These are phyloP conservation scores for Barnettozyma vustinii DNA, from an alignment of 805 yeast species.

Conservation along the genomic window DNA sequence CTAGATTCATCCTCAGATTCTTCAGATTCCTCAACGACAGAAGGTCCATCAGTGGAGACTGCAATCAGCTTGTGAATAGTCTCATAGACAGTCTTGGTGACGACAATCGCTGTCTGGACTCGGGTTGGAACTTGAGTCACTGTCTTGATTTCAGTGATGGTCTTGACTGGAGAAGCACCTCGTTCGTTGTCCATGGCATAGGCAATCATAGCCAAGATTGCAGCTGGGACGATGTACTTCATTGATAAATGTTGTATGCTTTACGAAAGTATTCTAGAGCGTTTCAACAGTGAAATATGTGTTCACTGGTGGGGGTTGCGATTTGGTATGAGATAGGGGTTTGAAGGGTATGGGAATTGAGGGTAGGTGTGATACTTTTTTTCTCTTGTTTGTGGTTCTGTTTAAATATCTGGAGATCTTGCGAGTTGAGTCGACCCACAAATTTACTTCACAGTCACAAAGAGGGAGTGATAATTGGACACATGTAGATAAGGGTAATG, in stretches of 20 bases:
- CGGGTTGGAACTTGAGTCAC: conserved; percentile 9
- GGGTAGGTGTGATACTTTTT: not conserved
- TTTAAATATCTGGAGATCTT: not conserved
- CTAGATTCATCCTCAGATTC: not conserved
- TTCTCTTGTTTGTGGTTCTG: not conserved
- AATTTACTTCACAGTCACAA: not conserved
- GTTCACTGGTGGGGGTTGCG: not conserved
- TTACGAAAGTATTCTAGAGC: not conserved
- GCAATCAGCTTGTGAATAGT: not conserved
- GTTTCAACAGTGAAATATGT: not conserved
- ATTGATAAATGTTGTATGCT: not conserved
- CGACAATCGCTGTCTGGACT: not conserved
- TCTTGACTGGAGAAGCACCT: not conserved
- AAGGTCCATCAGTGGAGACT: not conserved
- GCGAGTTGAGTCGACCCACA: not conserved
- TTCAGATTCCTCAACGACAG: not conserved
- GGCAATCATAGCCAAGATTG: not conserved
- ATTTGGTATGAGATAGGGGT: not conserved
- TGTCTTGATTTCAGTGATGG: conserved; percentile 3
- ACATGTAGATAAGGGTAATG: too few species aligned
- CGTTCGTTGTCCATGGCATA: not conserved
- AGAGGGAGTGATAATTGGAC: not conserved
- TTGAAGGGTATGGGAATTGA: not conserved
- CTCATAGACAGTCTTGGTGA: not conserved
- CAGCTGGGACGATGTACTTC: not conserved